phyloP scores from a whole-genome alignment of 2,329 filamentous ascomycete genomes.

The Clonostachys rosea region DNA sequence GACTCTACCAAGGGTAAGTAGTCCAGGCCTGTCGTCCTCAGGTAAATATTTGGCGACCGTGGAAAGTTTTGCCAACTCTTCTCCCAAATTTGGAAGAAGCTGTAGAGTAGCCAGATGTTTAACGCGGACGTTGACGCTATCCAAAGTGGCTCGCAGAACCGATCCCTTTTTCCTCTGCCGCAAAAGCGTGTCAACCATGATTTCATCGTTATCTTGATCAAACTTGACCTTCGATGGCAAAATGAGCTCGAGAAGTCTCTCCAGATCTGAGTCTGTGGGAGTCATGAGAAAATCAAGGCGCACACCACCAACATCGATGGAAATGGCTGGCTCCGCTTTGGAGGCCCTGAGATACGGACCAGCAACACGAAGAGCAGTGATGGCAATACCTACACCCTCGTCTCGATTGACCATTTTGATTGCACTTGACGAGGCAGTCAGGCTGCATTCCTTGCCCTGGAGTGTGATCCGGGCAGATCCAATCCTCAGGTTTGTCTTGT shows the following conservation, averaged over 20 bases:
- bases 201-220: slow-evolving; percentile 80
- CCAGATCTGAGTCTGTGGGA: slow-evolving; percentile 76
- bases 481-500: slow-evolving; percentile 73
- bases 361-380: slow-evolving; percentile 70
- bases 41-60: slow-evolving; percentile 92
- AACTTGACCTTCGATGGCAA: slow-evolving; percentile 91
- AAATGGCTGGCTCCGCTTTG: slow-evolving; percentile 53
- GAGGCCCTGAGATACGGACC: slow-evolving; percentile 61
- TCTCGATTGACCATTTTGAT: slow-evolving; percentile 76
- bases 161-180: slow-evolving; percentile 83
- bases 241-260: slow-evolving; percentile 77
- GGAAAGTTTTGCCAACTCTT: slow-evolving; percentile 77
- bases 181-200: slow-evolving; percentile 87
- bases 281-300: slow-evolving; percentile 67
- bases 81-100: slow-evolving; percentile 65
- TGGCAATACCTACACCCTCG: slow-evolving; percentile 65
- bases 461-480: slow-evolving; percentile 74
- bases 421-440: slow-evolving; percentile 72
- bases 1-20: slow-evolving; percentile 70
- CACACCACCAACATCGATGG: slow-evolving; percentile 59
- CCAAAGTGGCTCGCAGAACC: slow-evolving; percentile 68
- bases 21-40: slow-evolving; percentile 87
- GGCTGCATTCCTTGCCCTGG: slow-evolving; percentile 70
- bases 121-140: slow-evolving; percentile 58
- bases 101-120: slow-evolving; percentile 60